Conservation (phyloP, 2,329 filamentous ascomycete species). For the Emergomyces africanus region DNA sequence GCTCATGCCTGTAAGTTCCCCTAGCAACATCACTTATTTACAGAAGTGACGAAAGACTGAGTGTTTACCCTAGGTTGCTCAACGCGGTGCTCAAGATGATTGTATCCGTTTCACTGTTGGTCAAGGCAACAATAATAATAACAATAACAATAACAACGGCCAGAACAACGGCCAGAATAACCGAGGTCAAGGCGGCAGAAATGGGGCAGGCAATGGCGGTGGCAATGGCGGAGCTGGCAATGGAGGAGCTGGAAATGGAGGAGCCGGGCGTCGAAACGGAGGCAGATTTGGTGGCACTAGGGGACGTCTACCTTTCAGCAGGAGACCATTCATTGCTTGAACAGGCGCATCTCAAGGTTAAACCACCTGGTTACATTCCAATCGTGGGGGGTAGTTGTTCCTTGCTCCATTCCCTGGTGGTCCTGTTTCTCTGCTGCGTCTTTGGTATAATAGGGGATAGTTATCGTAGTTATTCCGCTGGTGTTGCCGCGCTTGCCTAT, state of each 20-base stretch:
- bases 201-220: background rate
- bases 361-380: background rate
- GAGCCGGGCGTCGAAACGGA: background rate
- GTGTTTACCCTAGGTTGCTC: slow-evolving; percentile 26
- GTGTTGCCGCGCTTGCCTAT: background rate
- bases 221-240: background rate
- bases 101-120: slow-evolving; percentile 38
- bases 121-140: slow-evolving; percentile 6
- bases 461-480: background rate
- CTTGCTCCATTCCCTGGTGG: background rate
- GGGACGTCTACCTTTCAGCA: background rate
- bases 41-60: background rate
- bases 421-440: background rate
- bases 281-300: background rate
- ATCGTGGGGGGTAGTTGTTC: background rate
- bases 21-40: slow-evolving; percentile 3
- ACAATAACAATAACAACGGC: slow-evolving; percentile 2
- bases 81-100: slow-evolving; percentile 42
- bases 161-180: slow-evolving; percentile 2
- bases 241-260: background rate
- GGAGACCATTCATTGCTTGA: slow-evolving; percentile 3
- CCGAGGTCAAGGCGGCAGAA: background rate
- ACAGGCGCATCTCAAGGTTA: background rate
- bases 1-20: slow-evolving; percentile 35
- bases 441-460: too few species aligned